Evolutionary conservation across 2,329 filamentous ascomycete genomes (phyloP).

Genomic region (Botryotinia globosa): DNA sequence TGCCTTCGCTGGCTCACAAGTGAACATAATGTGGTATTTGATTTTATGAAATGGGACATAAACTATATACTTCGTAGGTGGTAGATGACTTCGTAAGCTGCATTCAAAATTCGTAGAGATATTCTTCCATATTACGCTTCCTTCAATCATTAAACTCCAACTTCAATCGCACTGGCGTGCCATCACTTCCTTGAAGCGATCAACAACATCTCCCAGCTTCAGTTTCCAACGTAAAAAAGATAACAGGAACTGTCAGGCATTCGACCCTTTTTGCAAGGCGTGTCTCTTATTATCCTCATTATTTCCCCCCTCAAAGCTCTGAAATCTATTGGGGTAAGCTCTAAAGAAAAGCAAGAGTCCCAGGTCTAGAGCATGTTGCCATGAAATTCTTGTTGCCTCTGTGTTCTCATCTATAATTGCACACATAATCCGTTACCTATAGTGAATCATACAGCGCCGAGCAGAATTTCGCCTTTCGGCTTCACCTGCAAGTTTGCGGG

Average conservation of each 20-base stretch:
- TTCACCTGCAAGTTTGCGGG: not conserved
- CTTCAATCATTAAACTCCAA: not conserved
- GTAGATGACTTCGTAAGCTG: not conserved
- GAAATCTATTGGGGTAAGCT: not conserved
- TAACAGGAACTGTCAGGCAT: not conserved
- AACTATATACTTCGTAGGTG: not conserved
- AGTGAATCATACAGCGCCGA: not conserved
- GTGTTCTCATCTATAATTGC: not conserved
- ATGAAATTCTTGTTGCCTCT: not conserved
- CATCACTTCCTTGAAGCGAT: not conserved
- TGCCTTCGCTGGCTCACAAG: not conserved
- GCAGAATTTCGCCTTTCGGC: not conserved
- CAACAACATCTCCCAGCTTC: not conserved
- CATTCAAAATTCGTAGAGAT: not conserved
- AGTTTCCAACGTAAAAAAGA: not conserved
- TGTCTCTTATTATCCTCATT: not conserved
- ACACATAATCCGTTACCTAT: not conserved
- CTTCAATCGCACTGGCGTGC: not conserved
- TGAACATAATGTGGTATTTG: not conserved
- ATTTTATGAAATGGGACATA: not conserved
- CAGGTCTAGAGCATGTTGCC: not conserved
- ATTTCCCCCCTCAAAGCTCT: not conserved
- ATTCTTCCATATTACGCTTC: not conserved
- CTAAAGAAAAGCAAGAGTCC: not conserved
- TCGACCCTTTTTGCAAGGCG: not conserved